These are phyloP conservation scores for Cucumis hystrix DNA, from an alignment of 306 rosid species.

Conservation along the genomic window DNA sequence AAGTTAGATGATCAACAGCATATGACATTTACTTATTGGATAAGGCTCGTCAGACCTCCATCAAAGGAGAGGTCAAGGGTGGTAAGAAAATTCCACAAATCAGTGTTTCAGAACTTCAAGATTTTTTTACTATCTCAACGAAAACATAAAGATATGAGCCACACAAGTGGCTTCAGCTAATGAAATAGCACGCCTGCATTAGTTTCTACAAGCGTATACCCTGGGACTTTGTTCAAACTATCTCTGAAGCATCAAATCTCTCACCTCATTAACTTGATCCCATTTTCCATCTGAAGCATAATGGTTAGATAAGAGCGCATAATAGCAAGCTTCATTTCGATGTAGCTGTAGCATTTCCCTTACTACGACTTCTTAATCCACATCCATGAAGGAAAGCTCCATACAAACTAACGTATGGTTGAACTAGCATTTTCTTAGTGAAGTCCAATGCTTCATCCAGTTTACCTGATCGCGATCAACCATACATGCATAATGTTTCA, in stretches of 20 bases:
- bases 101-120: not conserved
- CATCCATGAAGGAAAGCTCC: conserved; percentile 81
- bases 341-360: conserved; percentile 52
- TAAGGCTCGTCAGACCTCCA: not conserved
- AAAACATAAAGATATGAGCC: not conserved
- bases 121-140: not conserved
- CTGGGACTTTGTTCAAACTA: conserved; percentile 54
- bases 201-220: conserved; percentile 39
- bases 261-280: conserved; percentile 60
- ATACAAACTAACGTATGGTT: conserved; percentile 44
- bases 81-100: not conserved
- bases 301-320: conserved; percentile 54
- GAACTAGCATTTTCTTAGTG: conserved; percentile 41
- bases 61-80: not conserved
- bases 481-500: conserved; percentile 72
- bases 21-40: not conserved
- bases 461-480: conserved; percentile 66
- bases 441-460: conserved; percentile 62
- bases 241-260: conserved; percentile 47
- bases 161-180: not conserved
- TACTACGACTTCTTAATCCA: conserved; percentile 50
- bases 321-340: conserved; percentile 55
- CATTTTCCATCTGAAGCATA: conserved; percentile 82
- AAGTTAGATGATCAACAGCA: not conserved
- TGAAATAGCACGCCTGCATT: not conserved